Conservation (phyloP, 441 rosid genomes). For the Melastoma candidum region DNA sequence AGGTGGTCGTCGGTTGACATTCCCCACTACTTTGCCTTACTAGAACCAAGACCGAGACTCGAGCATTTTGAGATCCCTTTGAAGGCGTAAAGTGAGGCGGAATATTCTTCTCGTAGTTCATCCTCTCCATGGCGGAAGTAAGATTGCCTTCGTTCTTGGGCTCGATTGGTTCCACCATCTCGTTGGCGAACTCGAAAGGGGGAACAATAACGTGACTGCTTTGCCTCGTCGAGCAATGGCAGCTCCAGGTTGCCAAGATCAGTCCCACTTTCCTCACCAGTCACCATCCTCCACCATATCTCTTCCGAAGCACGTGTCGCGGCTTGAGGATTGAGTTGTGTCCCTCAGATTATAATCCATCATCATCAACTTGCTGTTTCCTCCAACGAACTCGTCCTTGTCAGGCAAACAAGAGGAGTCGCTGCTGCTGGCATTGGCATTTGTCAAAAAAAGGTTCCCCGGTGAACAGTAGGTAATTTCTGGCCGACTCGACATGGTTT, state of each 20-base stretch:
- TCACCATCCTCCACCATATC: slow-evolving; percentile 18
- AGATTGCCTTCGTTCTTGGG: slow-evolving; percentile 26
- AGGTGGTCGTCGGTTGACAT: slow-evolving; percentile 19
- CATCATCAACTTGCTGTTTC: slow-evolving; percentile 14
- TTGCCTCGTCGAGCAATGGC: slow-evolving; percentile 35
- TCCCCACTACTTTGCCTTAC: slow-evolving; percentile 15
- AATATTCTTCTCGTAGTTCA: slow-evolving; percentile 54
- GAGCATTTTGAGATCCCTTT: slow-evolving; percentile 53
- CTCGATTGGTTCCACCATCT: slow-evolving; percentile 34
- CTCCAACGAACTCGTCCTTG: slow-evolving; percentile 15
- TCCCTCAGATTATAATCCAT: slow-evolving; percentile 17
- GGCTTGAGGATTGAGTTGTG: slow-evolving; percentile 20
- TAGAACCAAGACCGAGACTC: slow-evolving; percentile 29
- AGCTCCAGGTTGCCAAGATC: slow-evolving; percentile 26
- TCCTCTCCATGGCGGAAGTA: slow-evolving; percentile 41
- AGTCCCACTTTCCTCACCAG: slow-evolving; percentile 16
- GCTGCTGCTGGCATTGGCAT: slow-evolving; percentile 1
- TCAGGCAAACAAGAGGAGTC: slow-evolving; percentile 25
- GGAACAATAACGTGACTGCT: slow-evolving; percentile 28
- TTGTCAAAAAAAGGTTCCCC: no score
- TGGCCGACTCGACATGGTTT: no score
- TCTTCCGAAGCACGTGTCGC: slow-evolving; percentile 9
- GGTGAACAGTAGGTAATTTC: no score
- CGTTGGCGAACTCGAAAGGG: slow-evolving; percentile 54
- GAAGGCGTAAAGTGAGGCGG: slow-evolving; percentile 61